Evolutionary conservation across 2,329 filamentous ascomycete species (phyloP).

Genomic region (Trichoderma aggressivum): DNA sequence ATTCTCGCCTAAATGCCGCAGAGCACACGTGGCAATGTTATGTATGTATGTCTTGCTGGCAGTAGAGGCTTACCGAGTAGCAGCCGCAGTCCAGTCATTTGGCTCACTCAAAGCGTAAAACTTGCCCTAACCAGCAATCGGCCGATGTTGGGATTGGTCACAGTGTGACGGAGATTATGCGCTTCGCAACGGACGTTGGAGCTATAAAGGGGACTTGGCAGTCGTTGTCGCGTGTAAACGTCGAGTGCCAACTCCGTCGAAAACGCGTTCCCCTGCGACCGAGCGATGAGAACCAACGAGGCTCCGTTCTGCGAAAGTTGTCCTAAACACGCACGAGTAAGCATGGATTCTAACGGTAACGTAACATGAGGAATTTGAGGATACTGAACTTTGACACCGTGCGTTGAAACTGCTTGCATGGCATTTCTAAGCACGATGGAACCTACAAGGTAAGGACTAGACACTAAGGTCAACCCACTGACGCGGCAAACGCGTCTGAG

Average conservation of each 20-base stretch:
- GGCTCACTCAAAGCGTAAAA: not conserved
- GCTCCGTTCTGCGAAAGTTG: not conserved
- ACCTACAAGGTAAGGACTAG: not conserved
- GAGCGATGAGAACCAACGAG: not conserved
- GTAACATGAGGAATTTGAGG: not conserved
- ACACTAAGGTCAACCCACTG: not conserved
- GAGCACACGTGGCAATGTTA: not conserved
- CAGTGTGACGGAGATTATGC: not conserved
- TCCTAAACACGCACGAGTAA: not conserved
- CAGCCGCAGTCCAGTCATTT: not conserved
- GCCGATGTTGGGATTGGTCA: not conserved
- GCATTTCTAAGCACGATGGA: not conserved
- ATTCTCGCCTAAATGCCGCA: not conserved
- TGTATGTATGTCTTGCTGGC: fast-evolving
- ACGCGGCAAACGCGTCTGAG: not conserved
- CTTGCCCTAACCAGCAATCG: not conserved
- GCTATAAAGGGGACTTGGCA: not conserved
- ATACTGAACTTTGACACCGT: not conserved
- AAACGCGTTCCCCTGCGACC: not conserved
- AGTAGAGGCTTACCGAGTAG: not conserved
- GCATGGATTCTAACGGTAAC: not conserved
- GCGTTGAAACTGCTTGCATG: not conserved
- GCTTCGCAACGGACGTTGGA: not conserved
- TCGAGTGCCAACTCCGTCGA: not conserved
- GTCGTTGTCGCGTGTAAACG: not conserved